Evolutionary conservation across 257 asterid genomes (phyloP), one percentile per base, ranked within the genome.

Genomic region (Nicotiana tomentosiformis): DNA sequence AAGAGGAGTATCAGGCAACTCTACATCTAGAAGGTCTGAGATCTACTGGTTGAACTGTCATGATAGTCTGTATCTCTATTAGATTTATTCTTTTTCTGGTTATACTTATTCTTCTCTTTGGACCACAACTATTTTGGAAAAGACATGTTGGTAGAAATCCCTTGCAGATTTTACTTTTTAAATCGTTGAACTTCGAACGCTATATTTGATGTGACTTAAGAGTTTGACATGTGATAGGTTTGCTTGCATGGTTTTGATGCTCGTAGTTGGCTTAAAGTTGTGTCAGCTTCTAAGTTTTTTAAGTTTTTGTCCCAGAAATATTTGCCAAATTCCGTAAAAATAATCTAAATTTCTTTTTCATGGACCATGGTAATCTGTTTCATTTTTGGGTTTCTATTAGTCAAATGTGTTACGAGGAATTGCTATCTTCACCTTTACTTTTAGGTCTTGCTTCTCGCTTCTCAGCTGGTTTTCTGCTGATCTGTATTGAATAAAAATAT

Each of bases 11-110:
- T 78, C 82, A 26, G 79, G 39, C n/a, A 84, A 69, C 60, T 33
- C 82, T 74, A 26, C 83, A 43, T 29, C 82, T 43, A 84, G 78
- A 82, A 90, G 94, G 97, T 92, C 14, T 55, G 84, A 39, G n/a
- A 20, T 65, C 62, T 62, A 46, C 23, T 51, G 43, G 43, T 49
- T 74, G 62, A 8, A 76, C 5, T 76, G 64, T 76, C 46, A 51
- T 51, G 29, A 15, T 76, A 51, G 16, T 76, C 64, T 51, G 80
- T 6, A 76, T 26, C 64, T 29, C 9, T 51, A 7, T 20, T 76
- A 15, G 64, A 12, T 26, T 74, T 74, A 23, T 49, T 74, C 26
- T 49, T 46, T 70, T 72, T 5, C 60, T 74, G 80, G 62, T 74
- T 49, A 74, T 46, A 49, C 62, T 49, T 72, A 74, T 46, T 74